Evolutionary conservation across 2,329 filamentous ascomycete species (phyloP).

Genomic region (Fusarium papillatum): DNA sequence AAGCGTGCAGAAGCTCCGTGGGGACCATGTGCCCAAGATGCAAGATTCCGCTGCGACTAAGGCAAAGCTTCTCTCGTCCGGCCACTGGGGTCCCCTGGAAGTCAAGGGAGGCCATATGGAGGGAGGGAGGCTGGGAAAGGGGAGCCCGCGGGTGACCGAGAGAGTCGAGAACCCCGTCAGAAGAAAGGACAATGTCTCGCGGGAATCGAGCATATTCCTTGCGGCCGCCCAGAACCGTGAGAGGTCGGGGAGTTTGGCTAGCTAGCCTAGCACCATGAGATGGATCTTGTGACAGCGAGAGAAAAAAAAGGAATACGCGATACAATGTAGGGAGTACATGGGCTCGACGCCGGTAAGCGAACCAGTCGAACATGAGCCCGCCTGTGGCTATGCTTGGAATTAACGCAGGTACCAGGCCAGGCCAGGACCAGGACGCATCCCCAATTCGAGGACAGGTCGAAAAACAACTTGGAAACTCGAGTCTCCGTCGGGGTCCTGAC

Average conservation of each 20-base stretch:
- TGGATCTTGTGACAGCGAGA: slow-evolving; percentile 7
- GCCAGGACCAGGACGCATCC: background rate
- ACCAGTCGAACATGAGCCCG: slow-evolving; percentile 13
- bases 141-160: background rate
- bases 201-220: slow-evolving; percentile 22
- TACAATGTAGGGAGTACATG: slow-evolving; percentile 1
- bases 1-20: slow-evolving; percentile 35
- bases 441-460: background rate
- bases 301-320: slow-evolving; percentile 4
- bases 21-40: slow-evolving; percentile 39
- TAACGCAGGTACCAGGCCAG: slow-evolving; percentile 35
- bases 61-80: slow-evolving; percentile 30
- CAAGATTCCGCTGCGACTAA: slow-evolving; percentile 47
- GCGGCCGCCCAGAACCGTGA: slow-evolving; percentile 6
- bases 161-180: slow-evolving; percentile 5
- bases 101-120: slow-evolving; percentile 17
- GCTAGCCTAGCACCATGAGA: slow-evolving; percentile 5
- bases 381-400: slow-evolving; percentile 7
- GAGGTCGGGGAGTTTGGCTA: slow-evolving; percentile 27
- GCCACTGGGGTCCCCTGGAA: slow-evolving; percentile 25
- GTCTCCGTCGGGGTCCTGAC: background rate
- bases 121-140: slow-evolving; percentile 21
- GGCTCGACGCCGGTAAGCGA: slow-evolving; percentile 5
- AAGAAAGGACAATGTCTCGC: slow-evolving; percentile 1
- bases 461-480: background rate